Evolutionary conservation across 179 eudicot genomes (phyloP).

Genomic region (Gypsophila paniculata): DNA sequence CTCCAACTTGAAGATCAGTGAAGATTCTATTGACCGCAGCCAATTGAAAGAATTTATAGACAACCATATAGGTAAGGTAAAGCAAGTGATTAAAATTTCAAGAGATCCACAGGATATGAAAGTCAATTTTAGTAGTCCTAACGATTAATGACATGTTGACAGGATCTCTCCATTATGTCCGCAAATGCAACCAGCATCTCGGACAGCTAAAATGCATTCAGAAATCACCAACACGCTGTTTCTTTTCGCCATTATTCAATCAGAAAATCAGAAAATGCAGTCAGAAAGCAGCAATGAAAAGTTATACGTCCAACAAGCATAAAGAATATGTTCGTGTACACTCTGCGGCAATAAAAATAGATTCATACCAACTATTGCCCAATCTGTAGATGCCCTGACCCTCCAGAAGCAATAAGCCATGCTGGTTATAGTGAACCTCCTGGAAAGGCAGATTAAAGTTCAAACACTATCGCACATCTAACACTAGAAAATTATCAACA

Average conservation of each 20-base stretch:
- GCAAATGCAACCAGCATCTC: no score
- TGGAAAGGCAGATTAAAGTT: constrained; percentile 28
- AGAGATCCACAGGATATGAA: background rate
- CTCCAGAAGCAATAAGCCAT: constrained; percentile 83
- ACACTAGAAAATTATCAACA: constrained; percentile 7
- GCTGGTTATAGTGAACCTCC: constrained; percentile 98
- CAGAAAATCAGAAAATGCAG: background rate
- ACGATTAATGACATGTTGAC: background rate
- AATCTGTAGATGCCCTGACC: constrained; percentile 93
- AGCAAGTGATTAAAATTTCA: background rate
- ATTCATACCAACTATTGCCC: constrained; percentile 82
- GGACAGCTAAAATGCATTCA: background rate
- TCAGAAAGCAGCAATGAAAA: background rate
- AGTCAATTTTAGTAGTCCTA: no score
- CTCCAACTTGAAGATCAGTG: background rate
- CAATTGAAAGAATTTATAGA: background rate
- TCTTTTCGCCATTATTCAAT: background rate
- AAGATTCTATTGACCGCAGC: background rate
- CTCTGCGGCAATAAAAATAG: background rate
- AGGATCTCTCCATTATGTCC: background rate
- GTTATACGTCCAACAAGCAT: background rate
- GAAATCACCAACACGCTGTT: no score
- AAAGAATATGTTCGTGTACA: background rate
- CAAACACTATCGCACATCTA: constrained; percentile 16
- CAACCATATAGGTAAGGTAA: no score